A percentile compares a stretch with the other conserved stretches of the same genome.
Evolutionary conservation across 345 rosid genomes (phyloP).

Genomic region (Linum usitatissimum): DNA sequence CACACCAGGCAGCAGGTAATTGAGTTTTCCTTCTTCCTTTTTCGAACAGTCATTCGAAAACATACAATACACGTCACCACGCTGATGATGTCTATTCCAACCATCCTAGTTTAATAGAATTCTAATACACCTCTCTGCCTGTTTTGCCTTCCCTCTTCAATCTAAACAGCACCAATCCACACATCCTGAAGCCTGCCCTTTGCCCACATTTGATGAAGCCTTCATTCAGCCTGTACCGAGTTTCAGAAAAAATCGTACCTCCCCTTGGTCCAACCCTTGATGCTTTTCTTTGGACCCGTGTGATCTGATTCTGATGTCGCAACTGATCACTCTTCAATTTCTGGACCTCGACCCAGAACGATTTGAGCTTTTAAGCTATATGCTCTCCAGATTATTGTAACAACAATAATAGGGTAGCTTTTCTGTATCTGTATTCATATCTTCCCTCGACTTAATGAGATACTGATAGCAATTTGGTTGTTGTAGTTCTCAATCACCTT

Average conservation of each 20-base stretch:
- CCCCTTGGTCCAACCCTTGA: constrained; percentile 19
- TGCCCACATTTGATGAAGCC: constrained; percentile 27
- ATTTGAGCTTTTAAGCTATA: constrained; percentile 8
- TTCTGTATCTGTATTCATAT: constrained; percentile 16
- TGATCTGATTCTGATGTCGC: constrained; percentile 26
- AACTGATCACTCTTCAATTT: constrained; percentile 20
- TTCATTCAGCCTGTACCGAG: constrained; percentile 20
- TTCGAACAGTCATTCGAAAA: not conserved
- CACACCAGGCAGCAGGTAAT: constrained; percentile 13
- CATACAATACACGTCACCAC: constrained; percentile 2
- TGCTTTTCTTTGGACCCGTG: constrained; percentile 20
- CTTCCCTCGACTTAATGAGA: constrained; percentile 7
- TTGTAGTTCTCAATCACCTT: constrained; percentile 2
- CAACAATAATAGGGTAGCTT: constrained; percentile 10
- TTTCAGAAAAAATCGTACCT: constrained; percentile 19
- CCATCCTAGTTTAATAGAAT: constrained; percentile 20
- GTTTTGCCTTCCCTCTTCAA: constrained; percentile 24
- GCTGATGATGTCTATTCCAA: constrained; percentile 21
- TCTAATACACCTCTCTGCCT: constrained; percentile 27
- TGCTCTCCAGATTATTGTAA: constrained; percentile 7
- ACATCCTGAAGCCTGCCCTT: constrained; percentile 24
- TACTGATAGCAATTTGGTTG: constrained; percentile 10
- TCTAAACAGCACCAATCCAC: constrained; percentile 30
- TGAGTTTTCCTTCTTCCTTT: not conserved
- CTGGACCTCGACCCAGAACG: constrained; percentile 19